Conservation (phyloP, 1,284 basidiomycete genomes). For the Irpex sp. region DNA sequence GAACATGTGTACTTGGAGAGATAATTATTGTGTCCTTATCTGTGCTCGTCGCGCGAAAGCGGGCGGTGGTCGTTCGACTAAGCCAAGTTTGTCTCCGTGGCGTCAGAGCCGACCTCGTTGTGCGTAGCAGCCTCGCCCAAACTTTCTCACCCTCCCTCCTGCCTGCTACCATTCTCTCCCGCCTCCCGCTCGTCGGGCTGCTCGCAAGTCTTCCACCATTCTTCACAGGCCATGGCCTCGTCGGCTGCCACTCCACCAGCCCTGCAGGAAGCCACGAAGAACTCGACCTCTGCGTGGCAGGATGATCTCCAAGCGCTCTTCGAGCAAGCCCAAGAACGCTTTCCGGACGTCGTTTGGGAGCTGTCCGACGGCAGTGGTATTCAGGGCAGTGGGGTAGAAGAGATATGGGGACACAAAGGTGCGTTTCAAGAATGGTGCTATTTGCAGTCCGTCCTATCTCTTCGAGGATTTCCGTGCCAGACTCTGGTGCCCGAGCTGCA, state of each 20-base stretch:
- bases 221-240: slow-evolving; percentile 15
- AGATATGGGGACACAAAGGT: slow-evolving; percentile 92
- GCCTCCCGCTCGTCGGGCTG: slow-evolving; percentile 5
- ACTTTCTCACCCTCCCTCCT: slow-evolving; percentile 6
- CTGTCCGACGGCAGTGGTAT: slow-evolving; percentile 50
- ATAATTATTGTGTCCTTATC: not conserved
- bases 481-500: not conserved
- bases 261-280: slow-evolving; percentile 58
- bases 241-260: slow-evolving; percentile 40
- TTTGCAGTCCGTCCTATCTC: not conserved
- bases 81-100: slow-evolving; percentile 11
- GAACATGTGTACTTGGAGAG: not conserved
- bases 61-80: not conserved
- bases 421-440: slow-evolving; percentile 14
- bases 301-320: slow-evolving; percentile 74
- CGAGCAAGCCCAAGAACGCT: slow-evolving; percentile 76
- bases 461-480: not conserved
- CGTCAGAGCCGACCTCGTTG: slow-evolving; percentile 9
- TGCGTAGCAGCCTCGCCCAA: slow-evolving; percentile 3
- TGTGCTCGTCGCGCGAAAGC: not conserved
- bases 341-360: slow-evolving; percentile 93
- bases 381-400: slow-evolving; percentile 43
- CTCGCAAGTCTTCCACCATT: not conserved
- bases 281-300: slow-evolving; percentile 72
- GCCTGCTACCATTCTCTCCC: slow-evolving; percentile 10